Evolutionary conservation across 768 basidiomycete genomes (phyloP).

Genomic region (Sporobolomyces pararoseus): DNA sequence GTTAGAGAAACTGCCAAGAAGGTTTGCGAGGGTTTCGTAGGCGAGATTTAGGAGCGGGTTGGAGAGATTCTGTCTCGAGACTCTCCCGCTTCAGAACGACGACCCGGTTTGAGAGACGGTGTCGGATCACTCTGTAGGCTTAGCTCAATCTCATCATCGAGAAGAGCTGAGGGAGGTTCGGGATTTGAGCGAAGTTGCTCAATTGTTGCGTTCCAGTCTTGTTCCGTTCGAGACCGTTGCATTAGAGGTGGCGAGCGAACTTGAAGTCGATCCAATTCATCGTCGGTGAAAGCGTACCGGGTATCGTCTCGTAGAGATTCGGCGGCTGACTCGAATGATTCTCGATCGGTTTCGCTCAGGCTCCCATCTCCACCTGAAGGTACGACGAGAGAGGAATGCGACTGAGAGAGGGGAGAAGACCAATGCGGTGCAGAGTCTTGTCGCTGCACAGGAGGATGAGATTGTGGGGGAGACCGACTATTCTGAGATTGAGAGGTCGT

Average conservation of each 20-base stretch:
- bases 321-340: slow-evolving; percentile 35
- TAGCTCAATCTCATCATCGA: slow-evolving; percentile 34
- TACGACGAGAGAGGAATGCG: slow-evolving; percentile 8
- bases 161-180: no score
- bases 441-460: no score
- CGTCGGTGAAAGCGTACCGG: slow-evolving; percentile 29
- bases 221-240: slow-evolving; percentile 34
- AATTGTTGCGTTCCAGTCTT: slow-evolving; percentile 1
- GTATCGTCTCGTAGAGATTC: slow-evolving; percentile 9
- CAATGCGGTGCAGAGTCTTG: not conserved
- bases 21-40: no score
- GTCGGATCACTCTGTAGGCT: not conserved
- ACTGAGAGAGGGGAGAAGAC: slow-evolving; percentile 6
- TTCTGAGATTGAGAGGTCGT: not conserved
- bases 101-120: no score
- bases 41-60: no score
- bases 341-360: slow-evolving; percentile 16
- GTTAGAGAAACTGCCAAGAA: no score
- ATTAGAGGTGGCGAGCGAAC: slow-evolving; percentile 24
- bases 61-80: no score
- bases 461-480: not conserved
- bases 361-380: slow-evolving; percentile 1
- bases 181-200: not conserved
- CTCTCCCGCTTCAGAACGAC: no score
- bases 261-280: slow-evolving; percentile 37